Conservation (phyloP, 345 rosid genomes). For the Gossypium herbaceum region DNA sequence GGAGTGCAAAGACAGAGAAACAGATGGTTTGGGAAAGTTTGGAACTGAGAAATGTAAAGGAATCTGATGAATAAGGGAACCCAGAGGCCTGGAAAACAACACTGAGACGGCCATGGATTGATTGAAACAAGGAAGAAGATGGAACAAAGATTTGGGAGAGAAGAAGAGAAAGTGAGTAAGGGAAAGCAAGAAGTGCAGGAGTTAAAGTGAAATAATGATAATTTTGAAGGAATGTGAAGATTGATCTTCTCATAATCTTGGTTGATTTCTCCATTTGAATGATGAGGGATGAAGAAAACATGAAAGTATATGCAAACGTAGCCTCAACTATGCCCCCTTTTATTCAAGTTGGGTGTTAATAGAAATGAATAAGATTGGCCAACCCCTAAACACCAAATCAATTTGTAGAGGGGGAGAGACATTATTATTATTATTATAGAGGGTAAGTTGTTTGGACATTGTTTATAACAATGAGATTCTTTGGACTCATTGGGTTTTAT, state of each 20-base stretch:
- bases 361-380: constrained; percentile 29
- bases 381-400: constrained; percentile 3
- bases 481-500: not conserved
- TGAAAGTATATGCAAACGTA: constrained; percentile 19
- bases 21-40: constrained; percentile 77
- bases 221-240: constrained; percentile 54
- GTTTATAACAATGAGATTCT: constrained; percentile 9
- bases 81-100: constrained; percentile 59
- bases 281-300: constrained; percentile 12
- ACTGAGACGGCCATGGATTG: constrained; percentile 33
- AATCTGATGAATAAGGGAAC: constrained; percentile 60
- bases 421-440: not conserved
- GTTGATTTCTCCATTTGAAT: constrained; percentile 45
- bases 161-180: constrained; percentile 55
- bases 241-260: constrained; percentile 62
- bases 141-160: constrained; percentile 45
- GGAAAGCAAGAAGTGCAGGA: constrained; percentile 50
- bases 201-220: constrained; percentile 49
- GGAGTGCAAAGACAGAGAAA: constrained; percentile 54
- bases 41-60: constrained; percentile 47
- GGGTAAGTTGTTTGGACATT: constrained; percentile 8
- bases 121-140: constrained; percentile 27
- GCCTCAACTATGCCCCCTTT: constrained; percentile 12
- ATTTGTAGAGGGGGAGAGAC: not conserved
- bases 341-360: constrained; percentile 9